Evolutionary conservation across 176 grass and related monocot genomes (phyloP).

Genomic region (Cenchrus purpureus): DNA sequence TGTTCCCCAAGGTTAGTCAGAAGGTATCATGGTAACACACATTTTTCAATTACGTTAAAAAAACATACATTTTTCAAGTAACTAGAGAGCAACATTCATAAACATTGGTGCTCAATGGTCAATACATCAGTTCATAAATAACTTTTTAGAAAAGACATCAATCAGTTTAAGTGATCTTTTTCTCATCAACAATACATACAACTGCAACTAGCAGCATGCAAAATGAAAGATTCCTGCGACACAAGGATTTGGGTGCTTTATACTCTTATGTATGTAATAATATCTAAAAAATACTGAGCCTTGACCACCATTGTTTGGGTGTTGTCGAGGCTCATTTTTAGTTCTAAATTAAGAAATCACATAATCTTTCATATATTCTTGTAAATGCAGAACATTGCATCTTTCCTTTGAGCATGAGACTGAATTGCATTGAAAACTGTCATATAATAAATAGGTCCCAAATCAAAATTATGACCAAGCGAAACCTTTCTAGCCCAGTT

Average conservation of each 20-base stretch:
- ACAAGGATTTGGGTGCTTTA: neutral
- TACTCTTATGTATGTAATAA: neutral
- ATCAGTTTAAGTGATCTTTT: neutral
- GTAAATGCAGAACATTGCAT: too few species aligned
- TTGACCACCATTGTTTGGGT: too few species aligned
- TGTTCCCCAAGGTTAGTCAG: slow-evolving; percentile 27
- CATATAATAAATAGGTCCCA: neutral
- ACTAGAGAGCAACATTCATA: neutral
- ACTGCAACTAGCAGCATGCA: neutral
- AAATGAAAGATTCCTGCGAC: neutral
- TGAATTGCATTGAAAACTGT: slow-evolving; percentile 6
- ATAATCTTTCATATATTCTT: too few species aligned
- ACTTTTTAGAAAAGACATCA: neutral
- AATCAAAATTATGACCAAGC: slow-evolving; percentile 1
- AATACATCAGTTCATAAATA: neutral
- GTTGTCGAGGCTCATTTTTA: too few species aligned
- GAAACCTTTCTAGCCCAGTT: neutral
- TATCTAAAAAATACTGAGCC: too few species aligned
- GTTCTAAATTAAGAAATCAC: too few species aligned
- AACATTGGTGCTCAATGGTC: neutral
- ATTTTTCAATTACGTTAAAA: too few species aligned
- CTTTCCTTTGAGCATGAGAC: slow-evolving; percentile 35
- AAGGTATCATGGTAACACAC: neutral
- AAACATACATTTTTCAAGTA: neutral
- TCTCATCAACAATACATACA: neutral